Evolutionary conservation across 768 basidiomycete genomes (phyloP).

Genomic region (Lactifluus pinguis): DNA sequence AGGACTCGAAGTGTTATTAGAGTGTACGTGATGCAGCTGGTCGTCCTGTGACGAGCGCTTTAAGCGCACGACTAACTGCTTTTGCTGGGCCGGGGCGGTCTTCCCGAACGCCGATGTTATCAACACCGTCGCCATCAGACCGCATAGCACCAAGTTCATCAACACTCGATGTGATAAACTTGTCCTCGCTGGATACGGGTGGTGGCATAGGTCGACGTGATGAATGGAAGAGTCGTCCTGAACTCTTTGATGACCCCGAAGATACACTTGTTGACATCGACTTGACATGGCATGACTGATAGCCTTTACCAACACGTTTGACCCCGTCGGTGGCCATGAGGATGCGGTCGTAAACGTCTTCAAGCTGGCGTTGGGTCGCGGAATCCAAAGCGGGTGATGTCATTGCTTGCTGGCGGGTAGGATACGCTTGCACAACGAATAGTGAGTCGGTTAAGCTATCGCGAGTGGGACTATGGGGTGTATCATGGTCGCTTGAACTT

Average conservation of each 20-base stretch:
- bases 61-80: constrained; percentile 62
- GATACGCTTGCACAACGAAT: constrained; percentile 56
- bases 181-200: constrained; percentile 54
- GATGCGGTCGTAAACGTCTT: constrained; percentile 75
- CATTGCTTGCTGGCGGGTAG: constrained; percentile 33
- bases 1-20: background rate
- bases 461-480: constrained; percentile 21
- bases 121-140: background rate
- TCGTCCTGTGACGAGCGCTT: constrained; percentile 65
- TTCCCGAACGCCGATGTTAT: background rate
- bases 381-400: constrained; percentile 37
- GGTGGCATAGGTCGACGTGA: constrained; percentile 54
- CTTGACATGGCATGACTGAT: constrained; percentile 58
- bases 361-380: constrained; percentile 50
- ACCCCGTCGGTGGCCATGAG: constrained; percentile 77
- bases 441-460: constrained; percentile 57
- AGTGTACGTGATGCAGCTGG: constrained; percentile 35
- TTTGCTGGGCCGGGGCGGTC: constrained; percentile 38
- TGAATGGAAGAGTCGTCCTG: constrained; percentile 34
- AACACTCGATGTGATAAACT: constrained; percentile 33
- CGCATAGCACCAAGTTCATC: constrained; percentile 57
- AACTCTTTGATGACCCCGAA: constrained; percentile 21
- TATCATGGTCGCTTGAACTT: constrained; percentile 17
- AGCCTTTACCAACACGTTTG: constrained; percentile 71
- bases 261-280: constrained; percentile 27